Evolutionary conservation across 208 protist genomes (phyloP).

Genomic region (Herpetomonas samuelpessoai): DNA sequence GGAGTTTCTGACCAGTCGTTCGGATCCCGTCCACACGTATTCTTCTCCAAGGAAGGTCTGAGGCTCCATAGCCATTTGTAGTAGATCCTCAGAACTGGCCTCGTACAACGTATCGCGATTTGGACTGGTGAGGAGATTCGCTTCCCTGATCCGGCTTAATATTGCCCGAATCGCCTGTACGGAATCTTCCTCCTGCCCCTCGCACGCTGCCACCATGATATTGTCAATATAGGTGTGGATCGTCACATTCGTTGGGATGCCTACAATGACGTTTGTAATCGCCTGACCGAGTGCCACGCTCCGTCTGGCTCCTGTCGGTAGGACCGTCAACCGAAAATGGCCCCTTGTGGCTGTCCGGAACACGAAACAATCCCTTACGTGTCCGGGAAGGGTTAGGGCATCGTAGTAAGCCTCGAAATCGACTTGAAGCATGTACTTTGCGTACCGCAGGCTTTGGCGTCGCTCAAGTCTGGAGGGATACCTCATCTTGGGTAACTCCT

Average conservation of each 20-base stretch:
- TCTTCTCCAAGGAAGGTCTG: slow-evolving; percentile 17
- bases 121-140: slow-evolving; percentile 18
- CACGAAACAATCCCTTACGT: slow-evolving; percentile 2
- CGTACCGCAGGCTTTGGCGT: slow-evolving; percentile 1
- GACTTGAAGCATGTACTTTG: slow-evolving; percentile 3
- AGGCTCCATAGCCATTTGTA: slow-evolving; percentile 2
- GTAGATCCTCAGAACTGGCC: too few species aligned
- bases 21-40: slow-evolving; percentile 13
- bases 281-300: slow-evolving; percentile 16
- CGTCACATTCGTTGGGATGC: slow-evolving; percentile 9
- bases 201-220: slow-evolving; percentile 13
- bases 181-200: slow-evolving; percentile 15
- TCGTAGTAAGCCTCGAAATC: slow-evolving; percentile 11
- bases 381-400: neutral
- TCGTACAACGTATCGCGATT: too few species aligned
- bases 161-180: slow-evolving; percentile 8
- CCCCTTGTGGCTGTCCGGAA: neutral
- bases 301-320: slow-evolving; percentile 8
- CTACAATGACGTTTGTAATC: slow-evolving; percentile 18
- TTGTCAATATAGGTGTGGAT: slow-evolving; percentile 23
- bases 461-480: neutral
- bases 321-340: neutral
- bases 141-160: slow-evolving; percentile 11
- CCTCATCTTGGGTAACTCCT: neutral
- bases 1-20: slow-evolving; percentile 21